Evolutionary conservation across 176 grass and related monocot species (phyloP), one percentile per base, ranked within the genome.

Genomic region (Rhynchospora pubera): DNA sequence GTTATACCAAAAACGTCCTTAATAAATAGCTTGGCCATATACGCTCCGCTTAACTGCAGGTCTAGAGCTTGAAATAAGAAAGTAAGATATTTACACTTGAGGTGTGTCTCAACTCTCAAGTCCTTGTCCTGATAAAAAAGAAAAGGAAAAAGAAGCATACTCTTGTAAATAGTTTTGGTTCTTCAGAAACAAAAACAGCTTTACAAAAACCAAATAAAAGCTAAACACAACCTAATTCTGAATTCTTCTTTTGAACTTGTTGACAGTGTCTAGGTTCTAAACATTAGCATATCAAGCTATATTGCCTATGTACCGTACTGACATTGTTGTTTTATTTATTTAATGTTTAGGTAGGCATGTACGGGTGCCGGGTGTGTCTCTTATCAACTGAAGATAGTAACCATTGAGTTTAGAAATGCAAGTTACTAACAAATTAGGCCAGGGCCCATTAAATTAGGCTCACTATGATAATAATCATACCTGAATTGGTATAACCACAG

Each of bases 401-500:
- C 11, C 3, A 75, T 28, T 26, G 52, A 75, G 21, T 15, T 26
- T 26, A 75, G 34, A 68, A 68, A 5, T 4, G 52, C 5, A 26
- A 26, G 4, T 75, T 53, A 24, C 46, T 26, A 73, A 50, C 22
- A 50, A 74, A 14, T 24, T n/a, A 23, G 69, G 18, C 34, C 44
- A 50, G 45, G 13, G 65, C 26, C 57, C 15, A 18, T 74, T 43
- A 51, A 74, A 6, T 52, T 21, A 51, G 21, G 21, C 46, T 75
- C 11, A 22, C n/a, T 42, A 75, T 79, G n/a, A 32, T 24, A 47
- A 66, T 9, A 59, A 66, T 43, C 45, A 4, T 87, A 97, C 94
- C 91, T 97, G 94, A 86, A 94, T 91, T 52, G 91, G 91, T 85
- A 97, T 92, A 85, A 97, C 94, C 50, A 97, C 82, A 77, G 94